Evolutionary conservation across 2,329 filamentous ascomycete genomes (phyloP).

Genomic region (Apiospora kogelbergensis): DNA sequence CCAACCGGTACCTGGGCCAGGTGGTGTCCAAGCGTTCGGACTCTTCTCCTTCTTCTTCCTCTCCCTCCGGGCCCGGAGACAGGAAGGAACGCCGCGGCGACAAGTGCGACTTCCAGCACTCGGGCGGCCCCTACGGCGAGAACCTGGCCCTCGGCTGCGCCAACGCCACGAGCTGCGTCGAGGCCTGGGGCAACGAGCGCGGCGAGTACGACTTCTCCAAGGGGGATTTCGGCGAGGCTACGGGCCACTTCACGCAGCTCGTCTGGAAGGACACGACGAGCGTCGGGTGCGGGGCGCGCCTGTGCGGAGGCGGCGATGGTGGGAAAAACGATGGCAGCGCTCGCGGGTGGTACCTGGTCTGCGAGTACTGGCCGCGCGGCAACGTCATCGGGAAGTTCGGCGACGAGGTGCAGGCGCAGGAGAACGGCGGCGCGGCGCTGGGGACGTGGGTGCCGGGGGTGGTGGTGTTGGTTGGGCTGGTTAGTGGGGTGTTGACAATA

Average conservation of each 20-base stretch:
- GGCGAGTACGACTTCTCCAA: slow-evolving; percentile 57
- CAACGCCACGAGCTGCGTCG: slow-evolving; percentile 59
- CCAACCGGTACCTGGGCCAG: slow-evolving; percentile 47
- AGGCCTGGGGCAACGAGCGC: slow-evolving; percentile 65
- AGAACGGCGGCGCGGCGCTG: slow-evolving; percentile 10
- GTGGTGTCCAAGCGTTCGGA: too few relatives aligned
- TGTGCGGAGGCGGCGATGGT: slow-evolving; percentile 35
- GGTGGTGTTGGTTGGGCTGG: not conserved
- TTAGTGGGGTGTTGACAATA: not conserved
- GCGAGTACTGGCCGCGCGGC: slow-evolving; percentile 68
- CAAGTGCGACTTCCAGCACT: slow-evolving; percentile 53
- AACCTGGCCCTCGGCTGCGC: slow-evolving; percentile 70
- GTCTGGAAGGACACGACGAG: slow-evolving; percentile 66
- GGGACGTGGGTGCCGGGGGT: not conserved
- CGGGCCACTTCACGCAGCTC: slow-evolving; percentile 72
- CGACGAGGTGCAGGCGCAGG: slow-evolving; percentile 41
- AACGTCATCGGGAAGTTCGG: slow-evolving; percentile 58
- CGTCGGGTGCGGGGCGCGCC: slow-evolving; percentile 53
- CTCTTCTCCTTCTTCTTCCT: too few relatives aligned
- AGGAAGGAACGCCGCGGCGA: slow-evolving; percentile 16
- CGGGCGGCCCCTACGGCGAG: slow-evolving; percentile 67
- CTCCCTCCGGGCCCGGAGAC: too few relatives aligned
- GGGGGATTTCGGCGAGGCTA: slow-evolving; percentile 56
- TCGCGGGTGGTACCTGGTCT: slow-evolving; percentile 65
- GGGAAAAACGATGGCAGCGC: not conserved